A percentile compares a stretch with the other conserved stretches of the same genome.
Conservation (phyloP, 2,329 filamentous ascomycete genomes). For the Capronia epimyces region DNA sequence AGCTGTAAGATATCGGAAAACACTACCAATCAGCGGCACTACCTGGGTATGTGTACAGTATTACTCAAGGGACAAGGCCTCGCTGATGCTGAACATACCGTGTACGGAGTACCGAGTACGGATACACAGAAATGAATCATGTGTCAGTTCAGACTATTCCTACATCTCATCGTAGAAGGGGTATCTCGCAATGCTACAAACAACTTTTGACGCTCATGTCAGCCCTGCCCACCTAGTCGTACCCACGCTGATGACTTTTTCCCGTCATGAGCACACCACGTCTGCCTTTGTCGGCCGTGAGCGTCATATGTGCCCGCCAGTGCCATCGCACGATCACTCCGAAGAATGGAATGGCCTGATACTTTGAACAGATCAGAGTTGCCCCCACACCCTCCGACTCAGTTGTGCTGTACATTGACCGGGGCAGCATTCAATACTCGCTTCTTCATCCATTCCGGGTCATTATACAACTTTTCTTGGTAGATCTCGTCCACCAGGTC, state of each 20-base stretch:
- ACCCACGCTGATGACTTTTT: background rate
- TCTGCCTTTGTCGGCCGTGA: constrained; percentile 3
- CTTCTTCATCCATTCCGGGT: constrained; percentile 28
- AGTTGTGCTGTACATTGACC: constrained; percentile 20
- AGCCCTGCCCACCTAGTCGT: background rate
- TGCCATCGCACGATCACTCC: background rate
- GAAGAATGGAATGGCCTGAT: background rate
- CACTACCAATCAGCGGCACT: no score
- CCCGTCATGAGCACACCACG: constrained; percentile 1
- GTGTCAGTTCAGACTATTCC: constrained; percentile 11
- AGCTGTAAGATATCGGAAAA: no score
- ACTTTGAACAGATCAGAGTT: background rate
- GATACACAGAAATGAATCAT: no score
- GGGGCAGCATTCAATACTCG: constrained; percentile 23
- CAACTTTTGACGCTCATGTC: background rate
- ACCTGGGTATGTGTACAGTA: no score
- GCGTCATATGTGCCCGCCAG: background rate
- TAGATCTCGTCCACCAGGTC: constrained; percentile 86
- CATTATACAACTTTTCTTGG: constrained; percentile 43
- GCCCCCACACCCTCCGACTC: constrained; percentile 1
- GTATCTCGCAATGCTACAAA: constrained; percentile 5
- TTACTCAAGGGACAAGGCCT: no score
- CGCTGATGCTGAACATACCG: no score
- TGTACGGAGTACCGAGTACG: no score
- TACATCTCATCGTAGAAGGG: constrained; percentile 5